Evolutionary conservation across 129 eudicot genomes (phyloP), one percentile per base, ranked within the genome.

Genomic region (Tanacetum coccineum): DNA sequence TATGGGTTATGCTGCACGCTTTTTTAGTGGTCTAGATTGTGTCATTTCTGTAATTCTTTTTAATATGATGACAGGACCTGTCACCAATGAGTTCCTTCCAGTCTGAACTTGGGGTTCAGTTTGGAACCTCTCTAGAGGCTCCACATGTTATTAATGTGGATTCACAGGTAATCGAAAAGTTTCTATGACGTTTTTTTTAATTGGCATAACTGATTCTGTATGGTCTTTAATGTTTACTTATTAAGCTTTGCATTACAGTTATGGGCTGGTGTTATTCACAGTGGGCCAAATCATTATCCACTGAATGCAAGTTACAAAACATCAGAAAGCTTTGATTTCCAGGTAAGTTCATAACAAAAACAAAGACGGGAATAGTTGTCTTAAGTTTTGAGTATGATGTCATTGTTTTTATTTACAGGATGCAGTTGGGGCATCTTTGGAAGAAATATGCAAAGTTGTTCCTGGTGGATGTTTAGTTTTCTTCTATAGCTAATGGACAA

Each of bases 401-500:
- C 48, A 70, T 57, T 30, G 32, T 56, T 66, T 36, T 62, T 22
- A 47, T 82, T 61, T 72, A 54, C 71, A 93, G 98, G 96, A 88
- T 79, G 79, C 82, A 58, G 79, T 93, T 69, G 96, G 98, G 28
- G 70, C 63, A 64, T 78, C 91, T 48, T 81, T 93, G 62, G 96
- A 93, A 73, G 98, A 88, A 82, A 82, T 93, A 42, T 88, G 85
- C 76, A 84, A 81, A 70, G 74, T 79, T 66, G 96, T 93, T 48
- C 96, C 96, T 13, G 95, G 89, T 76, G 98, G 98, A 36, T 93
- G 95, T 68, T 80, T 93, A 42, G 89, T 88, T 19, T 93, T 93
- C 73, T 93, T 93, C 65, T 93, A 93, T 77, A 93, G 76, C 84
- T 93, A 72, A 78, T 93, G 89, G 98, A 93, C 50, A 93, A 88